A percentile compares a stretch with the other conserved stretches of the same genome.
phyloP scores from a whole-genome alignment of 163 green algal genomes.

The Volvox carteri region DNA sequence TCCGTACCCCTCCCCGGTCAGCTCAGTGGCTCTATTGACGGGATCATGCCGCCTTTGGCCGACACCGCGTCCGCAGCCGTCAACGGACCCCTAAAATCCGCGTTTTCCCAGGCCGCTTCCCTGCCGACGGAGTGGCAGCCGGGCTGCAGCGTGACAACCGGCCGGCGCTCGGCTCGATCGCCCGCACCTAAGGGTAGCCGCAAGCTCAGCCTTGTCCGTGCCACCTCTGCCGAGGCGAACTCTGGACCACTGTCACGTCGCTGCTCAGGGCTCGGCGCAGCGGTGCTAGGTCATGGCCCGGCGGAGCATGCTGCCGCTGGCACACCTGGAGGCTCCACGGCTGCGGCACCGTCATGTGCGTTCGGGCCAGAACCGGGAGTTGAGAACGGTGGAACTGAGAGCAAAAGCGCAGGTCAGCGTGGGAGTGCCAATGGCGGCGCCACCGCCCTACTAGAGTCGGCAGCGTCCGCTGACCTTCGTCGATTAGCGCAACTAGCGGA shows the following conservation, averaged over 20 bases:
- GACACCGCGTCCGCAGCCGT: not conserved
- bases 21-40: not conserved
- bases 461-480: constrained; percentile 21
- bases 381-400: not conserved
- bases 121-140: constrained; percentile 33
- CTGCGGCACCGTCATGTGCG: not conserved
- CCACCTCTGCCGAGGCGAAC: not conserved
- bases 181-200: constrained; percentile 23
- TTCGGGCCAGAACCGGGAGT: not conserved
- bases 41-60: no score
- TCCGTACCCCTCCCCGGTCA: not conserved
- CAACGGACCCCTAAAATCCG: not conserved
- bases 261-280: not conserved
- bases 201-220: constrained; percentile 15
- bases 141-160: constrained; percentile 21
- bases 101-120: constrained; percentile 9
- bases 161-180: constrained; percentile 35
- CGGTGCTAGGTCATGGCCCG: not conserved
- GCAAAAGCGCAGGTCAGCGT: not conserved
- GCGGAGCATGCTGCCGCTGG: not conserved
- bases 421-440: not conserved
- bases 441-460: not conserved
- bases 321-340: not conserved
- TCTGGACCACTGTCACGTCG: not conserved
- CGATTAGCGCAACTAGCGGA: constrained; percentile 44